Evolutionary conservation across 768 basidiomycete genomes (phyloP).

Genomic region (Psilocybe tampanensis): DNA sequence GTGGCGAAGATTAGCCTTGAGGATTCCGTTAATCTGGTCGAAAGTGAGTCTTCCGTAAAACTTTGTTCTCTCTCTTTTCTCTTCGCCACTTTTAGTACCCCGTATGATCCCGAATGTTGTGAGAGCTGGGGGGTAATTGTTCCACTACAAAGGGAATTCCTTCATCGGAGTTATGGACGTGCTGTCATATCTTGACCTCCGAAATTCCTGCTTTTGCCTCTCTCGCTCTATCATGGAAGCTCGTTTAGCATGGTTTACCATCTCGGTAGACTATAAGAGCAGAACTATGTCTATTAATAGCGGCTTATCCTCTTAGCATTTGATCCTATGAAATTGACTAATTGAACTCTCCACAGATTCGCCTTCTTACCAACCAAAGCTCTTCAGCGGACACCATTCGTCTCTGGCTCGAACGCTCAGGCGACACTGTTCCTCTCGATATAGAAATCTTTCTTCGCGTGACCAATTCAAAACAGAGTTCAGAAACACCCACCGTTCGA

Average conservation of each 20-base stretch:
- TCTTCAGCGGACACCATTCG: constrained; percentile 79
- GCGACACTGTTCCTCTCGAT: constrained; percentile 68
- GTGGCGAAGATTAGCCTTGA: constrained; percentile 67
- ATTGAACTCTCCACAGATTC: constrained; percentile 50
- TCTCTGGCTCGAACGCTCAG: constrained; percentile 82
- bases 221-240: neutral
- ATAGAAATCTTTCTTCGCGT: constrained; percentile 79
- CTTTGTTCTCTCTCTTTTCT: constrained; percentile 11
- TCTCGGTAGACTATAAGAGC: neutral
- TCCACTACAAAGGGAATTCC: constrained; percentile 2
- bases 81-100: constrained; percentile 15
- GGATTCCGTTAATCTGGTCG: constrained; percentile 75
- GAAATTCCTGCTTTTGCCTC: constrained; percentile 5
- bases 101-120: constrained; percentile 12
- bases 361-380: constrained; percentile 68
- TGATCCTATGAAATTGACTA: constrained; percentile 12
- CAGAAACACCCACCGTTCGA: constrained; percentile 22
- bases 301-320: constrained; percentile 9
- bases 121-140: constrained; percentile 11
- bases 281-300: constrained; percentile 10
- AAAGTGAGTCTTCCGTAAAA: constrained; percentile 52
- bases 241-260: constrained; percentile 4
- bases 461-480: constrained; percentile 28
- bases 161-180: neutral
- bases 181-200: constrained; percentile 3